Evolutionary conservation across 2,329 filamentous ascomycete genomes (phyloP), one percentile per base, ranked within the genome.

Genomic region (Cryoendolithus antarcticus): DNA sequence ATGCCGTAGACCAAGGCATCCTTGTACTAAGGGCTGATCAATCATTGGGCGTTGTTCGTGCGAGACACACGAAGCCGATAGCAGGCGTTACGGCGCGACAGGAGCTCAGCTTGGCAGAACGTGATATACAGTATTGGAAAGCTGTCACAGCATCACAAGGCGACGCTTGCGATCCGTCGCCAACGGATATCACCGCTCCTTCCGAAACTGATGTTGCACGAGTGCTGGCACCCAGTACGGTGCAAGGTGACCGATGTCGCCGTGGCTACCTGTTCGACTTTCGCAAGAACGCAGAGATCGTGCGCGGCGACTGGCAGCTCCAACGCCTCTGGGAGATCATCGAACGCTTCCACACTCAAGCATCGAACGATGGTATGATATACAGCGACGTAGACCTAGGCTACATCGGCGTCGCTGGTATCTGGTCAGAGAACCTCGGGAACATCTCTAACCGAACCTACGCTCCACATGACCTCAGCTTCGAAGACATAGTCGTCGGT

Each of bases 261-360:
- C 71, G 73, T 51, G 76, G 68, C 10, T 71, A 71, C 44, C 58
- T 64, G 5, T 65, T 78, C 34, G 65, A 86, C 50, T 77, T 75
- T 42, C 60, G 62, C 10, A 71, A 65, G 35, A 91, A 91, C 51
- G 71, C 72, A 44, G 62, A 69, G 4, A 71, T 88, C n/a, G 70
- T 82, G 1, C 65, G 70, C 4, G 81, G 85, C 44, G 79, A 88
- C 51, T 74, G 73, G 24, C 84, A 82, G 74, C 65, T 89, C n/a
- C 71, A 77, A 41, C 80, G 82, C 40, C 64, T 83, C n/a, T 93
- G 85, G 85, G 73, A 76, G 34, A 84, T 82, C 69, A 68, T 88
- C 35, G 69, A 73, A 42, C 75, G 81, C n/a, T 62, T 69, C 47
- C 76, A 83, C 48, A 66, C 71, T 19, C 75, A 77, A 24, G 75